Conservation (phyloP, 768 basidiomycete genomes). For the Rhizopogon vesiculosus region DNA sequence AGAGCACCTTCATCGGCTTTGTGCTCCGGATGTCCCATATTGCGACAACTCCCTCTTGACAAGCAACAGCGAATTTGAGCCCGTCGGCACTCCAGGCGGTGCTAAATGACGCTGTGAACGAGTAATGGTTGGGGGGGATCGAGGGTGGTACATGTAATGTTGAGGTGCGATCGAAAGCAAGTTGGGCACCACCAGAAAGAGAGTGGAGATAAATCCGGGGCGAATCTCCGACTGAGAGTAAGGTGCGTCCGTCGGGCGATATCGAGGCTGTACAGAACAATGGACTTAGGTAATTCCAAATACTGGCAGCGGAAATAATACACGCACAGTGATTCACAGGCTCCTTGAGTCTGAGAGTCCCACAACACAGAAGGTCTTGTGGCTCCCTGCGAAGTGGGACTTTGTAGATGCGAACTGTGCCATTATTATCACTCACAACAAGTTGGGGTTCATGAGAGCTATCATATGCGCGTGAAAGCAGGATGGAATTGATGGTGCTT, state of each 20-base stretch:
- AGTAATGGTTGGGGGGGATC: slow-evolving; percentile 28
- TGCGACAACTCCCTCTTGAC: slow-evolving; percentile 75
- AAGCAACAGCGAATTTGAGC: slow-evolving; percentile 76
- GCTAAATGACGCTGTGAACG: slow-evolving; percentile 59
- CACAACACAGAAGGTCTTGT: slow-evolving; percentile 42
- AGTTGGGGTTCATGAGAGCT: slow-evolving; percentile 72
- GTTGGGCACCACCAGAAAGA: slow-evolving; percentile 56
- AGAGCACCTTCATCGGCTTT: slow-evolving; percentile 63
- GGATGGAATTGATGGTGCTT: slow-evolving; percentile 63
- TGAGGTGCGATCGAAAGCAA: slow-evolving; percentile 61
- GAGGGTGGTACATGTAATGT: slow-evolving; percentile 64
- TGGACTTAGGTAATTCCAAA: slow-evolving; percentile 6
- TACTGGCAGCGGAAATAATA: neutral
- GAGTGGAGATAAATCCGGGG: slow-evolving; percentile 80
- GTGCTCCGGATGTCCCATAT: slow-evolving; percentile 81
- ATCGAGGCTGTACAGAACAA: slow-evolving; percentile 59
- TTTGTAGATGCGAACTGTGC: slow-evolving; percentile 76
- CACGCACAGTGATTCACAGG: slow-evolving; percentile 78
- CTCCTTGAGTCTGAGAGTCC: slow-evolving; percentile 54
- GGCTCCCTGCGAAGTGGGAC: slow-evolving; percentile 52
- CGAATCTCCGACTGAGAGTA: slow-evolving; percentile 90
- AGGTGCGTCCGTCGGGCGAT: slow-evolving; percentile 81
- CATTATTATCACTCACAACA: slow-evolving; percentile 84
- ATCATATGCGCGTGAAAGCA: slow-evolving; percentile 52
- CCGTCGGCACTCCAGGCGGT: slow-evolving; percentile 76